These are phyloP conservation scores for Combretum micranthum DNA, from an alignment of 345 rosid genomes.

Conservation along the genomic window DNA sequence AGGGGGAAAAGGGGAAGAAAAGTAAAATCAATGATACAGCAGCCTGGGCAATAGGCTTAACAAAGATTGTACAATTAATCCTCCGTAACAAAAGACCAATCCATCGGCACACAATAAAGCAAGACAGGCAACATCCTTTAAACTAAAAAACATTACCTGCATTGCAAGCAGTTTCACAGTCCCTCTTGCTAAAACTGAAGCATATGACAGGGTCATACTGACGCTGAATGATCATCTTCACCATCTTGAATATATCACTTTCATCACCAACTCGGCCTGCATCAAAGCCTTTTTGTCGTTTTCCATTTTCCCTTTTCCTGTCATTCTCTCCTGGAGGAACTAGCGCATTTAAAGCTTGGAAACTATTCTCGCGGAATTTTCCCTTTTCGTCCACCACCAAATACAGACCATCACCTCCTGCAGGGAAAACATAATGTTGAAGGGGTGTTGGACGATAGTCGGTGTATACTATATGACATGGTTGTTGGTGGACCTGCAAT, in stretches of 20 bases:
- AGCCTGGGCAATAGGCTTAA: no score
- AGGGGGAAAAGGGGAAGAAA: background rate
- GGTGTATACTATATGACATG: background rate
- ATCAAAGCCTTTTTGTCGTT: slow-evolving; percentile 58
- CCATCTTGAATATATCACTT: slow-evolving; percentile 95
- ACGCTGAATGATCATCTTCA: slow-evolving; percentile 91
- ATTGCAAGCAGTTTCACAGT: slow-evolving; percentile 95
- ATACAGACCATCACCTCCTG: background rate
- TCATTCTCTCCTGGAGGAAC: slow-evolving; percentile 66
- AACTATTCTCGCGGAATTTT: background rate
- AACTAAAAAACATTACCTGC: slow-evolving; percentile 48
- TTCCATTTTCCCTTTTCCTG: slow-evolving; percentile 71
- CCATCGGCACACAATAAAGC: no score
- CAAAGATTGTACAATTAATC: no score
- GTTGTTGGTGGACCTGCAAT: slow-evolving; percentile 41
- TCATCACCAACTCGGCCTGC: slow-evolving; percentile 85
- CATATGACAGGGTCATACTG: slow-evolving; percentile 97
- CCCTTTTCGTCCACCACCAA: background rate
- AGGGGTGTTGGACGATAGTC: background rate
- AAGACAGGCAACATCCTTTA: no score
- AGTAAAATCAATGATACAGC: no score
- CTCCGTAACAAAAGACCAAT: no score
- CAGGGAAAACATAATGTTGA: background rate
- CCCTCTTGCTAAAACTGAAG: slow-evolving; percentile 97
- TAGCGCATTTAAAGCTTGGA: slow-evolving; percentile 65